phyloP scores from a whole-genome alignment of 73 alveolate genomes.

The Paramecium tetraurelia region DNA sequence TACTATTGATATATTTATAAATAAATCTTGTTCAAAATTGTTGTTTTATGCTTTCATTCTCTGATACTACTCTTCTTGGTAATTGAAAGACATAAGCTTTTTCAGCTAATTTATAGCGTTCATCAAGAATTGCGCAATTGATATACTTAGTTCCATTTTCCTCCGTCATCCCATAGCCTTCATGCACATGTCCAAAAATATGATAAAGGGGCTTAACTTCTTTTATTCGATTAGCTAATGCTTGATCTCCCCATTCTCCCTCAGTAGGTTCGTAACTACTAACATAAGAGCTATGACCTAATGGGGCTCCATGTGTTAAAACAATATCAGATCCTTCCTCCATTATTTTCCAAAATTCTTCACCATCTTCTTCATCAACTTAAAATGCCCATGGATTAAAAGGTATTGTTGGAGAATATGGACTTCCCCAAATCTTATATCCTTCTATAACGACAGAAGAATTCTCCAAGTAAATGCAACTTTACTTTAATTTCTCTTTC shows the following conservation, averaged over 20 bases:
- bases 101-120: not conserved
- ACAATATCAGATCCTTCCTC: conserved; percentile 33
- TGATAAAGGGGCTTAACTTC: not conserved
- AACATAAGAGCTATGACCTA: not conserved
- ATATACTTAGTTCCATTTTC: not conserved
- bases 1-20: no score
- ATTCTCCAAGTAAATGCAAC: conserved; percentile 65
- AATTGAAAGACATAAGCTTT: not conserved
- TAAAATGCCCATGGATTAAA: conserved; percentile 40
- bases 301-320: conserved; percentile 18
- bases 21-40: no score
- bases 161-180: not conserved
- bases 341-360: not conserved
- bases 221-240: not conserved
- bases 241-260: conserved; percentile 1
- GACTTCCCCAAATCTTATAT: conserved; percentile 66
- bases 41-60: not conserved
- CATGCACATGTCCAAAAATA: conserved; percentile 40
- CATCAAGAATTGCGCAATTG: not conserved
- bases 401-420: conserved; percentile 51
- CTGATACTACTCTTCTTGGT: not conserved
- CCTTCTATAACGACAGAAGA: conserved; percentile 41
- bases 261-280: not conserved
- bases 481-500: not conserved
- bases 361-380: conserved; percentile 56